These are phyloP conservation scores for Russula ochroleuca DNA, from an alignment of 768 basidiomycete genomes.

Conservation along the genomic window DNA sequence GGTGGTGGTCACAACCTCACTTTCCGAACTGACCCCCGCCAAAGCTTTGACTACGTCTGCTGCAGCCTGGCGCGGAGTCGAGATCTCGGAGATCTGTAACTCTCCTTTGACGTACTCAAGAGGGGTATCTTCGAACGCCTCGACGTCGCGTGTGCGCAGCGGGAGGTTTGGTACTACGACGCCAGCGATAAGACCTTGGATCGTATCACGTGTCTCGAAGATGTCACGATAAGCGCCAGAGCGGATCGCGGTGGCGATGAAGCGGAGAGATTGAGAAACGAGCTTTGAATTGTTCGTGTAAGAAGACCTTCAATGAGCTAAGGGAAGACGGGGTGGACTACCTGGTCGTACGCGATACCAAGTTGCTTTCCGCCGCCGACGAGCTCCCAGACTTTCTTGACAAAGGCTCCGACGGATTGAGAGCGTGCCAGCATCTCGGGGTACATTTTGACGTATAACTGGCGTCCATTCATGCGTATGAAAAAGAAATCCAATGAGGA, in stretches of 20 bases:
- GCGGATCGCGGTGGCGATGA: conserved; percentile 90
- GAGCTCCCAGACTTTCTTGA: conserved; percentile 87
- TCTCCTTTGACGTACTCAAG: conserved; percentile 72
- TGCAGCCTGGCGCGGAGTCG: conserved; percentile 88
- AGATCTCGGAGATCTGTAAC: conserved; percentile 54
- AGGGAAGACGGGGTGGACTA: conserved; percentile 35
- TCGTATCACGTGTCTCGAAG: conserved; percentile 77
- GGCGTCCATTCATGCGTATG: neutral
- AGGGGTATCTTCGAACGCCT: conserved; percentile 96
- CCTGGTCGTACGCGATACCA: conserved; percentile 69
- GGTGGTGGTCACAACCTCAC: conserved; percentile 64
- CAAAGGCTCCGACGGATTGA: conserved; percentile 63
- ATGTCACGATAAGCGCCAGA: conserved; percentile 76
- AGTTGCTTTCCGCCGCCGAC: conserved; percentile 68
- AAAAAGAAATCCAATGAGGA: neutral
- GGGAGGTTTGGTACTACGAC: conserved; percentile 93
- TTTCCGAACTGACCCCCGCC: conserved; percentile 73
- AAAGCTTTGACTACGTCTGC: conserved; percentile 94
- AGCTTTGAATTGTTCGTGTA: conserved; percentile 44
- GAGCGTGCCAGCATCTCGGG: conserved; percentile 69
- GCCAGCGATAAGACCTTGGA: conserved; percentile 78
- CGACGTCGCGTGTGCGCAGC: conserved; percentile 83
- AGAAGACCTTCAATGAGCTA: neutral
- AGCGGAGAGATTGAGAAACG: conserved; percentile 85
- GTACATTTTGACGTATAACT: conserved; percentile 81